Base-by-base conservation (phyloP, 2,329 filamentous ascomycete species). In the Pseudopyricularia javanii region DNA sequence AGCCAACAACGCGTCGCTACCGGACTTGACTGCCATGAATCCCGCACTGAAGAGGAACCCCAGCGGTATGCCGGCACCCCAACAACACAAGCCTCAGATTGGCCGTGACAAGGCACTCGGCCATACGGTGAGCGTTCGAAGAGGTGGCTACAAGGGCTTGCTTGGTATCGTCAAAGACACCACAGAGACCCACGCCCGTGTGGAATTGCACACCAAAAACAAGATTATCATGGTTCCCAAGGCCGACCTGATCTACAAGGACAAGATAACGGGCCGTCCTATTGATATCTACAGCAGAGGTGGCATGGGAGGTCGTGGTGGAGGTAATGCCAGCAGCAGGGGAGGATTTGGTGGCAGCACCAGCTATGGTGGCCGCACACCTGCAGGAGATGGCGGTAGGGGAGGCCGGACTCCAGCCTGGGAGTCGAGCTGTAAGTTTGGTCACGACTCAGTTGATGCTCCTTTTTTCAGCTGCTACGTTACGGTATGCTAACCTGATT, bases 131-230 rank as follows among this genome's bases (percentile, higher is more conserved):
- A 88, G 85, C 51, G 86, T 97, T 62, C 82, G 84, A 54, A 89
- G 85, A 64, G 93, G 93, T 28, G 83, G 86, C 22, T 90, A 91
- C 74, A 98, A 98, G 70, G 91, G 91, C 54, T 76, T 96, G 45
- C 74, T 97, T 43, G 93, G 93, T 60, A 95, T 96, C 59, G 91
- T 98, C 60, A 96, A 95, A 65, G 91, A 97, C 64, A 86, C 91
- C 1, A 95, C 88, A 7, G 91, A 94, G 60, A 80, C 80, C 3
- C 82, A 86, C 62, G 91, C 89, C 30, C 86, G 91, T 57, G 86
- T 98, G 43, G 93, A 98, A 69, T 73, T 98, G 37, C 91, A 97
- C 65, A 91, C 91, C 6, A 95, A 95, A 73, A 88, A 84, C 70
- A 97, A 96, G 74, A 86, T 88, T 15, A 82, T 97, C 56, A 90